A percentile compares a stretch with the other conserved stretches of the same genome.
Conservation (phyloP, 1,139 yeast genomes). For the Saccharomyces pastorianus region DNA sequence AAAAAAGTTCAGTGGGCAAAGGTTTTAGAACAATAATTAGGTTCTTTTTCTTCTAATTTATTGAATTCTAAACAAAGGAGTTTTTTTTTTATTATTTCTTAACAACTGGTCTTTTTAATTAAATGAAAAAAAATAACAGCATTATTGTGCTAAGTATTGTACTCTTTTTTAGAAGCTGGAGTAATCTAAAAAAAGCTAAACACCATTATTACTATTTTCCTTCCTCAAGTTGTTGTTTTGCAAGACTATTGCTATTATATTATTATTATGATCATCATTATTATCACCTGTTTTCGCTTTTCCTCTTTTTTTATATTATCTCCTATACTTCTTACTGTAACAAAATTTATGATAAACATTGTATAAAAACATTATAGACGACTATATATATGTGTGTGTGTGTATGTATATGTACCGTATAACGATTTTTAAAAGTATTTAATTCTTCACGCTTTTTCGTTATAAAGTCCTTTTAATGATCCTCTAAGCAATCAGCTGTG, state of each 20-base stretch:
- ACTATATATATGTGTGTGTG: slow-evolving; percentile 13
- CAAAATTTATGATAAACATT: neutral
- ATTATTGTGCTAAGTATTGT: neutral
- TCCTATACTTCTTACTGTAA: neutral
- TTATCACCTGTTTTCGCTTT: neutral
- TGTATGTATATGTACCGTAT: slow-evolving; percentile 23
- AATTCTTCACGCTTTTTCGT: neutral
- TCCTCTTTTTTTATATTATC: neutral
- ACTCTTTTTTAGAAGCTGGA: slow-evolving; percentile 30
- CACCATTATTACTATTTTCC: neutral
- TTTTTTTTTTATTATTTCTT: neutral
- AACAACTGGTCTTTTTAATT: neutral
- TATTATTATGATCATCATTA: neutral
- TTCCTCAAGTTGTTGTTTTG: neutral
- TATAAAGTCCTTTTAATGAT: neutral
- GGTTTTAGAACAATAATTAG: slow-evolving; percentile 35
- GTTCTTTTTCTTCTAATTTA: neutral
- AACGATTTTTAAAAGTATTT: neutral
- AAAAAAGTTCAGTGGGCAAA: slow-evolving; percentile 42
- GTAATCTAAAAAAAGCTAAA: slow-evolving; percentile 6
- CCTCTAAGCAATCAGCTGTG: neutral
- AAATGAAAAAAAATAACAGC: neutral
- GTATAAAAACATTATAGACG: neutral
- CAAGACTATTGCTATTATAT: neutral
- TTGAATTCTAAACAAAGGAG: neutral